A percentile compares a stretch with the other conserved stretches of the same genome.
Evolutionary conservation across 2,329 filamentous ascomycete species (phyloP).

Genomic region (Tolypocladium capitatum): DNA sequence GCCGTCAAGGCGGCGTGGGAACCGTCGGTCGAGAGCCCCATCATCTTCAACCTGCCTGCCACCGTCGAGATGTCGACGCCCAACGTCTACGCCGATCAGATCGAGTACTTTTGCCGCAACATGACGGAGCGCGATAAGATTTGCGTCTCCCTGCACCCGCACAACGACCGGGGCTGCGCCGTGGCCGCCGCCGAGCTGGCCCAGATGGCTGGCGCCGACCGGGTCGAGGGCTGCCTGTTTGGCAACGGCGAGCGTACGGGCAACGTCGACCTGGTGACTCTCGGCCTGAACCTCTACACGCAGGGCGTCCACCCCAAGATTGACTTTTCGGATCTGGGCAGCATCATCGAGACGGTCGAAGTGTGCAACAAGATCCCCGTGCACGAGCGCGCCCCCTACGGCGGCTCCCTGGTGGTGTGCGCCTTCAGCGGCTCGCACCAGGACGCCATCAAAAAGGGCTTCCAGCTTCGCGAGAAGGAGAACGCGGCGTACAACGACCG

Average conservation of each 20-base stretch:
- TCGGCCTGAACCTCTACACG: constrained; percentile 88
- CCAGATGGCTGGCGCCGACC: constrained; percentile 90
- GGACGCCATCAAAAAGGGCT: constrained; percentile 90
- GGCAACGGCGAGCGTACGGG: constrained; percentile 93
- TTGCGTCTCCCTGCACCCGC: constrained; percentile 79
- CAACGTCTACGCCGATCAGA: constrained; percentile 90
- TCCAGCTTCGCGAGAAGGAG: constrained; percentile 53
- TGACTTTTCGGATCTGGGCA: constrained; percentile 82
- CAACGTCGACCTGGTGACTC: constrained; percentile 87
- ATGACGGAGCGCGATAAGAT: constrained; percentile 78
- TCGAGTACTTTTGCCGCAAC: constrained; percentile 86
- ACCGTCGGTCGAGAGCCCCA: constrained; percentile 61
- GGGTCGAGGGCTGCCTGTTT: constrained; percentile 83
- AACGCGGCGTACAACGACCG: constrained; percentile 47
- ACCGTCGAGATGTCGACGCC: constrained; percentile 92
- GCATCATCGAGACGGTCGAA: constrained; percentile 80
- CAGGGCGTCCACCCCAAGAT: constrained; percentile 76
- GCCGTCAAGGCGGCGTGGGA: constrained; percentile 92
- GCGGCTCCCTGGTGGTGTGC: constrained; percentile 79
- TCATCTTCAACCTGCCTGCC: constrained; percentile 95
- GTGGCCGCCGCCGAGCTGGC: constrained; percentile 82
- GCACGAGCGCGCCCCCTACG: constrained; percentile 80
- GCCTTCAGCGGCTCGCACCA: constrained; percentile 89
- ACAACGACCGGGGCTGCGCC: constrained; percentile 87
- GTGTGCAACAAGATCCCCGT: constrained; percentile 90